Evolutionary conservation across 257 asterid species (phyloP).

Genomic region (Salvia miltiorrhiza): DNA sequence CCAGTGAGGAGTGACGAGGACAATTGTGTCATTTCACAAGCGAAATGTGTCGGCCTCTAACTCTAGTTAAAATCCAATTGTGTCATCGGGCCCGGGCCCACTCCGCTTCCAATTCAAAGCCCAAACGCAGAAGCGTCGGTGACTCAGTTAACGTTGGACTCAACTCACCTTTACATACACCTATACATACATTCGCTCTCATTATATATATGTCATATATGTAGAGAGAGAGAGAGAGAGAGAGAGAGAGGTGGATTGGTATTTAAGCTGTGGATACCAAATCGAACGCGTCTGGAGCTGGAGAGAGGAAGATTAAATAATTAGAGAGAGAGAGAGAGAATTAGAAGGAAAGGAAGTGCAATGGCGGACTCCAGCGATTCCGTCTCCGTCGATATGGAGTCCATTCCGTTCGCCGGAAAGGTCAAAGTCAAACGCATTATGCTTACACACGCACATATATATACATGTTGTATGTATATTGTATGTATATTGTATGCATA

Average conservation of each 20-base stretch:
- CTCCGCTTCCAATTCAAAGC: slow-evolving; percentile 15
- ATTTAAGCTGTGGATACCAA: slow-evolving; percentile 55
- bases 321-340: slow-evolving; percentile 31
- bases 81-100: slow-evolving; percentile 31
- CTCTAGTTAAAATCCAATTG: slow-evolving; percentile 30
- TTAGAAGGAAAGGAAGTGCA: slow-evolving; percentile 27
- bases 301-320: slow-evolving; percentile 18
- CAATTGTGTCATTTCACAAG: slow-evolving; percentile 25
- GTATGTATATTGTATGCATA: neutral
- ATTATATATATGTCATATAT: neutral
- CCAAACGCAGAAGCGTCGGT: slow-evolving; percentile 49
- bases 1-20: slow-evolving; percentile 25
- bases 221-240: slow-evolving; percentile 20
- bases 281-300: slow-evolving; percentile 42
- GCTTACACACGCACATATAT: neutral
- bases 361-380: slow-evolving; percentile 97
- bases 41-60: slow-evolving; percentile 44
- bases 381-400: slow-evolving; percentile 84
- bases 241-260: slow-evolving; percentile 37
- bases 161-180: slow-evolving; percentile 35
- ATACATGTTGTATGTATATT: neutral
- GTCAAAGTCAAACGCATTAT: slow-evolving; percentile 46
- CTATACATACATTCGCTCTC: neutral
- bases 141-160: slow-evolving; percentile 53
- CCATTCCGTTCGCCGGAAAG: slow-evolving; percentile 79